These are phyloP conservation scores for Kokia cookei DNA, from an alignment of 441 rosid genomes.

Conservation along the genomic window DNA sequence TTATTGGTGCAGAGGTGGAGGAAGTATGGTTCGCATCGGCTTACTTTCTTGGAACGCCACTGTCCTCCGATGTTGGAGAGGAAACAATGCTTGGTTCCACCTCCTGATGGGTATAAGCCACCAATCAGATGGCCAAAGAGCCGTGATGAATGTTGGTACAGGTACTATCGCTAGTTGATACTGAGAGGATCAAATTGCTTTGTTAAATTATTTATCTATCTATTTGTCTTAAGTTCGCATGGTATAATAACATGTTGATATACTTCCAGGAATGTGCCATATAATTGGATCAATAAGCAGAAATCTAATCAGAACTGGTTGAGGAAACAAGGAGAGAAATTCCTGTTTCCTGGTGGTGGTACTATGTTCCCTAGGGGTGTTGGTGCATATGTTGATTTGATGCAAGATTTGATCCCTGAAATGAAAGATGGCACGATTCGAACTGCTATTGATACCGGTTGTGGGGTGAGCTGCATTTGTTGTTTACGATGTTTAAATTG, in stretches of 20 bases:
- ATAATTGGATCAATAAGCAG: constrained; percentile 92
- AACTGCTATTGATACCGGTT: constrained; percentile 94
- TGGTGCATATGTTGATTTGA: constrained; percentile 83
- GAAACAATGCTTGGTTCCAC: constrained; percentile 86
- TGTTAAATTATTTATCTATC: background rate
- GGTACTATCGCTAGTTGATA: constrained; percentile 35
- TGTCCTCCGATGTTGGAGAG: constrained; percentile 87
- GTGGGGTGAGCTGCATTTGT: constrained; percentile 59
- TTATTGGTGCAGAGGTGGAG: constrained; percentile 73
- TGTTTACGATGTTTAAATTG: background rate
- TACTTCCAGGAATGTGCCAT: constrained; percentile 84
- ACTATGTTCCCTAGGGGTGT: constrained; percentile 97
- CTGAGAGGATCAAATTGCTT: background rate
- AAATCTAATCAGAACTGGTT: constrained; percentile 97
- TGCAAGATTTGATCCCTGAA: constrained; percentile 91
- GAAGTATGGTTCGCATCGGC: constrained; percentile 75
- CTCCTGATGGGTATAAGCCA: constrained; percentile 90
- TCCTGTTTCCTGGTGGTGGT: constrained; percentile 95
- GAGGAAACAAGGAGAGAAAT: constrained; percentile 84
- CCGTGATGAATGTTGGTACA: constrained; percentile 90
- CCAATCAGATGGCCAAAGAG: constrained; percentile 97
- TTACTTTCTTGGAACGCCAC: constrained; percentile 92
- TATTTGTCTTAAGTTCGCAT: background rate
- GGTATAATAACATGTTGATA: constrained; percentile 10
- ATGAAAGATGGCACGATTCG: constrained; percentile 90